Evolutionary conservation across 2,329 filamentous ascomycete genomes (phyloP), one percentile per base, ranked within the genome.

Genomic region (Xylaria multiplex): DNA sequence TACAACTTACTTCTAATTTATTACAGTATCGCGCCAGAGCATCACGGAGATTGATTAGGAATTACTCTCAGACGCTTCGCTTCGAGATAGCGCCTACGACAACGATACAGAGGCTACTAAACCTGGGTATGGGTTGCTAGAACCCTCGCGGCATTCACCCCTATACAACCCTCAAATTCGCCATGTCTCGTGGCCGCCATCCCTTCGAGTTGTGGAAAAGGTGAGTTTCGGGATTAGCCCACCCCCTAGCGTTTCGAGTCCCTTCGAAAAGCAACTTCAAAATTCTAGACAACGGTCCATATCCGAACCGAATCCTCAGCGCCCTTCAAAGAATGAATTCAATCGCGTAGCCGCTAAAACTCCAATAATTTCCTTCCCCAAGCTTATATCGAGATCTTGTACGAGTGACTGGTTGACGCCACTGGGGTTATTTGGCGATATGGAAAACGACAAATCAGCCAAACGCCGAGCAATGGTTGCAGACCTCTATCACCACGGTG

Each of bases 31-130:
- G 19, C 74, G 74, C 42, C 75, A 76, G 46, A 77, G 75, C 45
- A 71, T 77, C n/a, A 76, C 74, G 22, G 74, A 77, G 54, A 71
- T 77, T 45, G 70, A 72, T 50, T 77, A 72, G 76, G 71, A 69
- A 32, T 69, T 62, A 9, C 58, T 70, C 14, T 63, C 66, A 43
- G 67, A 69, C 16, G 48, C 42, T 53, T 54, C 42, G 13, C 35
- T 40, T n/a, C 37, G 24, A 16, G 32, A 67, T 6, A 40, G 58
- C 52, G 40, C 24, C 32, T 24, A 59, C 27, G 62, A 37, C 5
- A n/a, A 55, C 14, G 7, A 64, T 13, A 27, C 42, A n/a, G 22
- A 35, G 1, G n/a, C 45, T 5, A 35, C 57, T 45, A 22, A 37
- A 4, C 57, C 58, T 32, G 24, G 48, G n/a, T 14, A 50, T 27